A percentile compares a stretch with the other conserved stretches of the same genome.
Evolutionary conservation across 2,329 filamentous ascomycete species (phyloP).

Genomic region (Pestalotiopsis sp.): DNA sequence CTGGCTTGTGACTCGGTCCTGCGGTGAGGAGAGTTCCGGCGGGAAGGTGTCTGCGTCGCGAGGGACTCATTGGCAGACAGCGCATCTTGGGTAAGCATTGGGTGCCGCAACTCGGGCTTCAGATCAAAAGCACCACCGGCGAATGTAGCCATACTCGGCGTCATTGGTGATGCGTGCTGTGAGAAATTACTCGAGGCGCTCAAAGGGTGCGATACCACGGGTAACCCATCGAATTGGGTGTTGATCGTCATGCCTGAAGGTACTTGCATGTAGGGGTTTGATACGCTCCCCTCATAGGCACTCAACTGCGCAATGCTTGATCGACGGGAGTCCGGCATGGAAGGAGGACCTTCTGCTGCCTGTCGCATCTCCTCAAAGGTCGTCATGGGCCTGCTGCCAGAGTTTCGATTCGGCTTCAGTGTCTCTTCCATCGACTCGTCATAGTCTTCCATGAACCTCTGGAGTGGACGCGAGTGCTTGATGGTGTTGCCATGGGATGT

Average conservation of each 20-base stretch:
- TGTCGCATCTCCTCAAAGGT: conserved; percentile 63
- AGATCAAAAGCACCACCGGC: conserved; percentile 42
- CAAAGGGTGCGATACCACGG: conserved; percentile 35
- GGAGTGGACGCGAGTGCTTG: conserved; percentile 44
- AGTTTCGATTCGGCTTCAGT: conserved; percentile 56
- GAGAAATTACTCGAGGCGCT: conserved; percentile 50
- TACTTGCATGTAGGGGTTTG: conserved; percentile 57
- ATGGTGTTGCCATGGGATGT: conserved; percentile 56
- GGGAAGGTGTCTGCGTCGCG: conserved; percentile 26
- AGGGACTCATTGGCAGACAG: conserved; percentile 23
- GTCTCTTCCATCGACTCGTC: conserved; percentile 71
- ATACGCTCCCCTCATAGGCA: conserved; percentile 48
- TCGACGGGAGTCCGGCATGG: conserved; percentile 58
- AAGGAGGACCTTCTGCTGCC: conserved; percentile 53
- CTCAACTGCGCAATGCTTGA: conserved; percentile 46
- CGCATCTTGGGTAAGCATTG: conserved; percentile 19
- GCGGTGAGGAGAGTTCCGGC: conserved; percentile 45
- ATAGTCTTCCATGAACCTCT: conserved; percentile 61
- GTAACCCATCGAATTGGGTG: conserved; percentile 41
- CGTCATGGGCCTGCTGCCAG: conserved; percentile 46
- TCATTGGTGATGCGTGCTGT: conserved; percentile 55
- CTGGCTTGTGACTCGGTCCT: conserved; percentile 64
- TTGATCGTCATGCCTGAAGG: conserved; percentile 40
- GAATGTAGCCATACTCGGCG: conserved; percentile 48
- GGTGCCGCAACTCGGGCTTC: conserved; percentile 42